Evolutionary conservation across 208 protist species (phyloP).

Genomic region (Sergeia podlipaevii): DNA sequence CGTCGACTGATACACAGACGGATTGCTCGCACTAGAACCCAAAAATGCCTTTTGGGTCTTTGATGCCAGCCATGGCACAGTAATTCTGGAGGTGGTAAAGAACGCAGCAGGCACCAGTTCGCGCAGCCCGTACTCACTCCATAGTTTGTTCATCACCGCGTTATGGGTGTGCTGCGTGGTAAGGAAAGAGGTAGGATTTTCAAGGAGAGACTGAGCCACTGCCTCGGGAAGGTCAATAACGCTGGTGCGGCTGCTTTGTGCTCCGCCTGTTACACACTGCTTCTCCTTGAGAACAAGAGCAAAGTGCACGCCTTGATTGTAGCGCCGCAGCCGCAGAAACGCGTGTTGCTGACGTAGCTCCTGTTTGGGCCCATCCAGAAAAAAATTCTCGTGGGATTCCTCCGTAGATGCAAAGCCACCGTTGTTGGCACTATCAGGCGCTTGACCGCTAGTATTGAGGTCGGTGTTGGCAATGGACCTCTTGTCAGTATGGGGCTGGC

Average conservation of each 20-base stretch:
- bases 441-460: background rate
- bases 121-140: constrained; percentile 41
- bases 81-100: constrained; percentile 51
- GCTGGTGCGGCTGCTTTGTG: constrained; percentile 32
- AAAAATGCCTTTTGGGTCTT: constrained; percentile 15
- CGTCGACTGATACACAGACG: background rate
- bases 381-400: constrained; percentile 72
- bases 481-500: background rate
- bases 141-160: constrained; percentile 44
- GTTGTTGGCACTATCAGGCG: too few relatives aligned
- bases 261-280: constrained; percentile 28
- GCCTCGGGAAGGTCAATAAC: constrained; percentile 37
- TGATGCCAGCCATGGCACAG: constrained; percentile 46
- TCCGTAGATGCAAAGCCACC: too few relatives aligned
- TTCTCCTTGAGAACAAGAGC: constrained; percentile 57
- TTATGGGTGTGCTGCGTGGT: constrained; percentile 31
- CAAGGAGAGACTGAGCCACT: constrained; percentile 40
- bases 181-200: constrained; percentile 52
- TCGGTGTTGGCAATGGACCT: constrained; percentile 7
- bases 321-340: constrained; percentile 56
- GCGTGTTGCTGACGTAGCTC: constrained; percentile 28
- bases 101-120: constrained; percentile 32
- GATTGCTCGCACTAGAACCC: background rate
- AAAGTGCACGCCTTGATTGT: constrained; percentile 24
- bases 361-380: constrained; percentile 49